Evolutionary conservation across 805 yeast genomes (phyloP).

Genomic region (Suhomyces faveliae): DNA sequence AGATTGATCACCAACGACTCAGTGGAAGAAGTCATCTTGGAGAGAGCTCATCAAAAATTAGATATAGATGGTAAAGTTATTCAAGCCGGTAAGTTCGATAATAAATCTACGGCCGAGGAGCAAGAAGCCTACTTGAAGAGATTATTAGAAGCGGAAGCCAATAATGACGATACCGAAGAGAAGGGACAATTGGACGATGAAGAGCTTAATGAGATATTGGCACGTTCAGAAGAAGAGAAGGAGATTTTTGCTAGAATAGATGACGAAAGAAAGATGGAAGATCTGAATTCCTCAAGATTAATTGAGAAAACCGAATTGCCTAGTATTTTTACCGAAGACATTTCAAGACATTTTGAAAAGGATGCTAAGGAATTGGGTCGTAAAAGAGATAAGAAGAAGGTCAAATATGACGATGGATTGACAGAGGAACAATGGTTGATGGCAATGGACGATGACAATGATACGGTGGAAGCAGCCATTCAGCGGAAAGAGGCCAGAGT

Average conservation of each 20-base stretch:
- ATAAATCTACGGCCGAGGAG: slow-evolving; percentile 82
- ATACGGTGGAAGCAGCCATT: slow-evolving; percentile 59
- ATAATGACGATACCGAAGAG: slow-evolving; percentile 56
- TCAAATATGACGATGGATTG: slow-evolving; percentile 38
- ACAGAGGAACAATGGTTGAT: slow-evolving; percentile 50
- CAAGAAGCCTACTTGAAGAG: slow-evolving; percentile 77
- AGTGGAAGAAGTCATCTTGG: slow-evolving; percentile 79
- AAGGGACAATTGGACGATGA: slow-evolving; percentile 58
- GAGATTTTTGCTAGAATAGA: slow-evolving; percentile 58
- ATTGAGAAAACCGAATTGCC: slow-evolving; percentile 27
- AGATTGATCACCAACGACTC: slow-evolving; percentile 79
- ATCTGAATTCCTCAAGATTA: slow-evolving; percentile 16
- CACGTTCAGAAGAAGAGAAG: slow-evolving; percentile 64
- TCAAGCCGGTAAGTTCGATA: slow-evolving; percentile 89
- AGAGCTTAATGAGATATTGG: slow-evolving; percentile 69
- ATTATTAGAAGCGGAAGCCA: slow-evolving; percentile 67
- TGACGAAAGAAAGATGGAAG: slow-evolving; percentile 46
- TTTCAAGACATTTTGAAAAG: slow-evolving; percentile 25
- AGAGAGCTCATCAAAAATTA: slow-evolving; percentile 77
- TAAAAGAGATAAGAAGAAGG: slow-evolving; percentile 28
- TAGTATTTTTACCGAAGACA: slow-evolving; percentile 25
- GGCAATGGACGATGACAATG: slow-evolving; percentile 74
- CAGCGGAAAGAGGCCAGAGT: slow-evolving; percentile 47
- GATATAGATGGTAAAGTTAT: slow-evolving; percentile 88
- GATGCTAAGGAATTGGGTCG: slow-evolving; percentile 24